These are phyloP conservation scores for slime mould (Dictyostelium discoideum) DNA, from an alignment of 78 protist species.

Conservation along the genomic window dicty_2.7 NC_007088.5:547501-548000, in stretches of 20 bases:
- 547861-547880: constrained; percentile 26
- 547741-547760: too few relatives aligned
- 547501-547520: constrained; percentile 8
- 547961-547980: background rate
- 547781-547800: constrained; percentile 29
- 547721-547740: background rate
- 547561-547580: constrained; percentile 55
- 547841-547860: too few relatives aligned
- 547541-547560: constrained; percentile 78
- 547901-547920: background rate
- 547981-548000: constrained; percentile 20
- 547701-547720: background rate
- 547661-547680: constrained; percentile 11
- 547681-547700: background rate
- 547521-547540: constrained; percentile 4
- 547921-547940: background rate
- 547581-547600: constrained; percentile 16
- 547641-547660: constrained; percentile 25
- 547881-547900: background rate
- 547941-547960: background rate
- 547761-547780: background rate
- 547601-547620: constrained; percentile 38
- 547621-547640: constrained; percentile 54
- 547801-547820: background rate
- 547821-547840: constrained; percentile 33